Evolutionary conservation across 306 rosid genomes (phyloP), one percentile per base, ranked within the genome.

Genomic region (Carpinus fangiana): DNA sequence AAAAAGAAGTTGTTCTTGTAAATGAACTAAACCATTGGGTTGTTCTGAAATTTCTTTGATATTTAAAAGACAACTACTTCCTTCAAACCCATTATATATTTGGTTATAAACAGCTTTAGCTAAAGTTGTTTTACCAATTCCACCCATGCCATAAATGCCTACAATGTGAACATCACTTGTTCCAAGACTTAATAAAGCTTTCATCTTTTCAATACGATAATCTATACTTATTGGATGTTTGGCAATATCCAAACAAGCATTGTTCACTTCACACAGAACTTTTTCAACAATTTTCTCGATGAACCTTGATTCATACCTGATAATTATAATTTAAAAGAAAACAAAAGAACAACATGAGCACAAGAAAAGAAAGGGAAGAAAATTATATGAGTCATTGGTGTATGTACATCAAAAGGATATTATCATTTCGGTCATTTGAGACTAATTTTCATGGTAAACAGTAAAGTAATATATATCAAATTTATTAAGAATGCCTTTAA

Each of bases 91-190:
- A 6, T 59, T 38, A 5, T 26, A 21, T 65, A 77, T 7, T 9
- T 77, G 18, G 12, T 82, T 82, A 68, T 76, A 71, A 13, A 77
- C 48, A 11, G 81, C 78, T 64, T 82, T 76, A 1, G 85, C 81
- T 2, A 76, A 7, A 3, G 81, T 76, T 38, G 84, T 70, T 64
- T 81, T 81, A 0, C 84, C 84, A 18, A 53, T 43, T 51, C 81
- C 85, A 11, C 85, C 78, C 78, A 82, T 82, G 0, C 85, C 82
- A n/a, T 55, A 76, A 17, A 82, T 64, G 41, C 83, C 79, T 0
- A 65, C 51, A 8, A 80, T 28, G 0, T 31, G 20, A 4, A 80
- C 78, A 21, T 20, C 60, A 53, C 23, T 13, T 50, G 48, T 50
- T 41, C 51, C 73, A 6, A 28, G n/a, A 4, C 31, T 11, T 16